Conservation (phyloP, 1,284 basidiomycete species). For the Sporisorium iseilematis-ciliati region DNA sequence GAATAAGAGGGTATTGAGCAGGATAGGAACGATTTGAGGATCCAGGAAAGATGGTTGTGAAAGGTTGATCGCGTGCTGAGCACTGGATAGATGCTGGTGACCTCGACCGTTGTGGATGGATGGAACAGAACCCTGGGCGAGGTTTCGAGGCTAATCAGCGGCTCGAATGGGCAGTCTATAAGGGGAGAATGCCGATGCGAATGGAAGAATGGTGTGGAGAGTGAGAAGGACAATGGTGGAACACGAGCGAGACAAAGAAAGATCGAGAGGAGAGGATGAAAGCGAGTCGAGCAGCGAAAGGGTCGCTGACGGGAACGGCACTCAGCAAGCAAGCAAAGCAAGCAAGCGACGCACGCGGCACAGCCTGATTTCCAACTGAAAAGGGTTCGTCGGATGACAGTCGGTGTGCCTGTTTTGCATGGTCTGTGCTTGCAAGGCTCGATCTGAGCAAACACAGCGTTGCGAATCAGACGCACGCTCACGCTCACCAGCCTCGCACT, state of each 20-base stretch:
- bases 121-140: not conserved
- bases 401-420: conserved; percentile 7
- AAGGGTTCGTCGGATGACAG: not conserved
- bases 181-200: not conserved
- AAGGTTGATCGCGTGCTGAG: not conserved
- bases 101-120: not conserved
- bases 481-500: not conserved
- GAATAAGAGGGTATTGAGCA: not conserved
- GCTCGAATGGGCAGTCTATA: not conserved
- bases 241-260: not conserved
- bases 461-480: not conserved
- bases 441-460: conserved; percentile 5
- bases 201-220: conserved; percentile 5
- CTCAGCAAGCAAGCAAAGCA: not conserved
- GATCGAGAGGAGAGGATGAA: conserved; percentile 2
- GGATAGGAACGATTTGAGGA: not conserved
- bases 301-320: conserved; percentile 2
- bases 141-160: not conserved
- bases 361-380: conserved; percentile 13
- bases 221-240: not conserved
- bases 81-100: not conserved
- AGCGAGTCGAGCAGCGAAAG: conserved; percentile 1
- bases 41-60: not conserved
- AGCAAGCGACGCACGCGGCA: conserved; percentile 8
- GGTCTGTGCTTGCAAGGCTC: conserved; percentile 36